Evolutionary conservation across 495 filamentous ascomycete genomes (phyloP).

Genomic region (Aspergillus kassunensis): DNA sequence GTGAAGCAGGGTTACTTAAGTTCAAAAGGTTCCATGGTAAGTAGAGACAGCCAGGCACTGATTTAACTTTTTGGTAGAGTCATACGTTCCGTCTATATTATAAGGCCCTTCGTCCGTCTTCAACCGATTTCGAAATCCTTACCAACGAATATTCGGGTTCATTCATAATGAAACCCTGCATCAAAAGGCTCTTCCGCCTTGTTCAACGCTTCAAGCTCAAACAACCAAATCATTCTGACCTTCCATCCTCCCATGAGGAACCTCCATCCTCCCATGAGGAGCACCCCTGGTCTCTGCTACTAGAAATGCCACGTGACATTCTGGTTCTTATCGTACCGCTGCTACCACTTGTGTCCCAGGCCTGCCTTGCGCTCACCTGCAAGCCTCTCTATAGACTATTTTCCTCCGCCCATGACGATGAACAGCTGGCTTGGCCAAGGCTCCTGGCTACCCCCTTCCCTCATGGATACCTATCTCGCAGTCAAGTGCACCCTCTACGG

Average conservation of each 20-base stretch:
- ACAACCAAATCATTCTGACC: too few relatives aligned
- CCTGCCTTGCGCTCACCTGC: conserved; percentile 16
- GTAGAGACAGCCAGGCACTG: too few relatives aligned
- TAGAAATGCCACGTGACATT: conserved; percentile 11
- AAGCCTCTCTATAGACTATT: conserved; percentile 10
- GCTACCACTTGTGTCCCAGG: conserved; percentile 6
- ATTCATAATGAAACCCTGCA: not conserved
- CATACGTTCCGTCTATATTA: too few relatives aligned
- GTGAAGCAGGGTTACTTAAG: too few relatives aligned
- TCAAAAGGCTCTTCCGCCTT: not conserved
- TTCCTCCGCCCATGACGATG: not conserved
- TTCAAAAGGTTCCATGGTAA: too few relatives aligned
- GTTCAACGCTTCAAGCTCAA: not conserved
- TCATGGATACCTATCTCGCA: not conserved
- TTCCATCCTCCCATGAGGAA: not conserved
- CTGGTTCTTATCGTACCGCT: conserved; percentile 2
- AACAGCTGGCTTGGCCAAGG: conserved; percentile 10
- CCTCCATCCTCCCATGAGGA: not conserved
- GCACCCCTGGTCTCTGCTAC: not conserved
- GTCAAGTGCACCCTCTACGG: not conserved
- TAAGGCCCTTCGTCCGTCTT: too few relatives aligned
- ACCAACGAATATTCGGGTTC: too few relatives aligned
- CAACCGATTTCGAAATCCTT: too few relatives aligned
- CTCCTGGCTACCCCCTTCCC: not conserved
- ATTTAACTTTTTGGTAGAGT: too few relatives aligned